Base-by-base conservation (phyloP, 495 filamentous ascomycete species). In the Massariosphaeria phaeospora region DNA sequence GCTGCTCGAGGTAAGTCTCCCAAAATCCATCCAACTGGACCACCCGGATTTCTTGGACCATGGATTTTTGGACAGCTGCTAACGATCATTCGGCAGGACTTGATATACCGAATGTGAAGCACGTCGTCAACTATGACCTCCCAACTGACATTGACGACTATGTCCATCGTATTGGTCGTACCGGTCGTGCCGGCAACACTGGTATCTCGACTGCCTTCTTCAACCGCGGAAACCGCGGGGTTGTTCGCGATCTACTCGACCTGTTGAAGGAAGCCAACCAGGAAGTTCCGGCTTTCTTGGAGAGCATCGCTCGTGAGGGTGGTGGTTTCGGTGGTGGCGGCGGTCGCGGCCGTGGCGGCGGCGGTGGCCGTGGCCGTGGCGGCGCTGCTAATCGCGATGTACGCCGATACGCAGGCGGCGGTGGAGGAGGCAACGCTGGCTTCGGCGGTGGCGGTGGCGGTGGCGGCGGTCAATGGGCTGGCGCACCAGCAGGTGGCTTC, bases 81-180 rank as follows among this genome's bases (percentile, higher is more conserved):
- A 35, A 41, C 29, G 33, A 38, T 20, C 15, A 35, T 31, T 35
- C 5, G 1, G 51, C 3, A 44, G 44, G 83, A 57, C 81, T 97
- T 12, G 93, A 98, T 82, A 97, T 98, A 56, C 93, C 93, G 27
- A 97, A 98, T 62, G 93, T 98, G 59, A 95, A 84, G 44, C 93
- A 98, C 75, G 94, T 98, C 55, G 83, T 98, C 78, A 98, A 97
- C 78, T 98, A 98, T 71, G 93, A 98, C 71, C 82, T 98, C 25
- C 94, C 94, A 51, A 97, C 90, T 43, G 94, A 98, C 67, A 96
- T 98, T 63, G 93, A 98, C 66, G 93, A 98, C 76, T 98, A 98
- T 64, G 94, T 98, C 52, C 93, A 98, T 74, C 88, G 93, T 71
- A 98, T 97, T 69, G 93, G 93, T 83, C 94, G 93, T 91, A 98